Percentiles rank a stretch among this genome's conserved stretches.
Evolutionary conservation across 2,329 filamentous ascomycete genomes (phyloP).

Genomic region (Acrodontium crateriforme): DNA sequence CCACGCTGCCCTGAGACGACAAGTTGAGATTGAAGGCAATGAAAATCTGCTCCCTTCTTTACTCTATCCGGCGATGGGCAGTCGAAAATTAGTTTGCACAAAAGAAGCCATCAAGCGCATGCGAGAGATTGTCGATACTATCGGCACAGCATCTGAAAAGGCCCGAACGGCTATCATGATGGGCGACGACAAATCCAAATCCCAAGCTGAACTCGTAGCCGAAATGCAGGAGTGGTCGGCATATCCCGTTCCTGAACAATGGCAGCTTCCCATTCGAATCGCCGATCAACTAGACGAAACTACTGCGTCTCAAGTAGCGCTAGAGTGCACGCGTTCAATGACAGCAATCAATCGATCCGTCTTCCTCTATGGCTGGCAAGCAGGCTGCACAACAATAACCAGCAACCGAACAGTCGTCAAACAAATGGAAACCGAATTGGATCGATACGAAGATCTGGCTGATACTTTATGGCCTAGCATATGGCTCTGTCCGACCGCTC

Average conservation of each 20-base stretch:
- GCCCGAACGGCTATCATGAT: conserved; percentile 46
- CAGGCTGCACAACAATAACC: conserved; percentile 51
- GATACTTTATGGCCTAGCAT: conserved; percentile 44
- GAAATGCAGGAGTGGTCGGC: conserved; percentile 34
- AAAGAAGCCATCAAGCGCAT: conserved; percentile 51
- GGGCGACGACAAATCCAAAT: conserved; percentile 27
- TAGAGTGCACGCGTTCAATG: conserved; percentile 33
- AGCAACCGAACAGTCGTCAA: conserved; percentile 56
- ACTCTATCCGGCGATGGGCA: conserved; percentile 48
- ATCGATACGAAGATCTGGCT: conserved; percentile 36
- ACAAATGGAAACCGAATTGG: conserved; percentile 47
- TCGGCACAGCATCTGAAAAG: conserved; percentile 49
- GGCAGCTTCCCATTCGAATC: conserved; percentile 47
- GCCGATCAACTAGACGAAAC: conserved; percentile 29
- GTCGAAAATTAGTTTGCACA: conserved; percentile 50
- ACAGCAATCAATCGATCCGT: conserved; percentile 55
- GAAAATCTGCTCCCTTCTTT: conserved; percentile 46
- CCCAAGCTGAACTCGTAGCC: conserved; percentile 17
- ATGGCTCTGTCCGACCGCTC: conserved; percentile 50
- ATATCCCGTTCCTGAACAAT: conserved; percentile 38
- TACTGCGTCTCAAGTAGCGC: conserved; percentile 33
- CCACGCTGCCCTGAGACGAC: conserved; percentile 47
- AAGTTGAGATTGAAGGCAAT: conserved; percentile 50
- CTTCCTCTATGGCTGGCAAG: conserved; percentile 58
- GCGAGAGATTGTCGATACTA: conserved; percentile 49